Base-by-base conservation (phyloP, 2,329 filamentous ascomycete genomes). In the Paecilomyces sp. region DNA sequence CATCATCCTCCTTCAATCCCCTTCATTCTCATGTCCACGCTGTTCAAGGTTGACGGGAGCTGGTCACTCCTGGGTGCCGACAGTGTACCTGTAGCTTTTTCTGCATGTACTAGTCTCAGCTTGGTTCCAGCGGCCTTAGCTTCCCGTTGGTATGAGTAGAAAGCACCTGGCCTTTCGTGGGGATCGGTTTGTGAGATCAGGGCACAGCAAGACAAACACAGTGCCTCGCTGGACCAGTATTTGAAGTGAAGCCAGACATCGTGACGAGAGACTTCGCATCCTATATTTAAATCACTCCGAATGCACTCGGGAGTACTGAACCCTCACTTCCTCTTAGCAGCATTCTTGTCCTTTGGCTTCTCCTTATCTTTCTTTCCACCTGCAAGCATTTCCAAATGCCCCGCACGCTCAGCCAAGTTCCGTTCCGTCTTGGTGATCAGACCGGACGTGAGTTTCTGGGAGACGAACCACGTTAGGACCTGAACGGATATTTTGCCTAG, bases 341-440 rank as follows among this genome's bases (percentile, higher is more conserved):
- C 71, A 41, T 66, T 69, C 63, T 73, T 72, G 47, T 67, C 70
- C 58, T 71, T 70, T 63, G 71, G 72, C 61, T 63, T 67, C 66
- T 77, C 77, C 66, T 74, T 79, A 61, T 84, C 80, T 74, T 83
- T 87, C 81, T 88, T 89, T 12, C 86, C 87, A 2, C 86, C 86
- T 60, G 80, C 80, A 68, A 90, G 72, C 68, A 90, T 69, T 72
- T 91, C 88, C 68, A 90, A 68, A 79, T 91, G 88, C 13, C 88
- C 88, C 4, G 87, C 88, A 67, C 84, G 84, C 62, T 85, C 78
- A 12, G 87, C 88, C 9, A 90, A 78, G 63, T 80, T 82, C 62
- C 83, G 82, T 69, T 91, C 88, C n/a, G 88, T 90, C 75, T 85
- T 80, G 0, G 82, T 82, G 3, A 82, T 83, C 50, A 90, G 74